A percentile compares a stretch with the other conserved stretches of the same genome.
Conservation (phyloP, 129 eudicot genomes). For the Lactuca saligna region DNA sequence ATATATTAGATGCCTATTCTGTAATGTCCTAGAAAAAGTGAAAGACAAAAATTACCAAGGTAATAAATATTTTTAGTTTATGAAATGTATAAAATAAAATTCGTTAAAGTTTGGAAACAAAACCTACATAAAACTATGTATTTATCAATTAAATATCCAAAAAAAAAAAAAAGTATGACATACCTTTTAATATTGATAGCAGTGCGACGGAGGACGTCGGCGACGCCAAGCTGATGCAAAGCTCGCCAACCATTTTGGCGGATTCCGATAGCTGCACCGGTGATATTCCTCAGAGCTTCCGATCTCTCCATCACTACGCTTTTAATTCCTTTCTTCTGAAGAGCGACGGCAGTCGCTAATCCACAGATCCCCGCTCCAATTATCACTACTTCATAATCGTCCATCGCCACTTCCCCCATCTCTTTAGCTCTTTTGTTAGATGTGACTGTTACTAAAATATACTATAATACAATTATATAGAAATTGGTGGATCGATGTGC, state of each 20-base stretch:
- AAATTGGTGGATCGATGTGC: background rate
- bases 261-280: conserved; percentile 44
- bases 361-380: conserved; percentile 64
- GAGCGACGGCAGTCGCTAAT: conserved; percentile 57
- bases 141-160: too few relatives aligned
- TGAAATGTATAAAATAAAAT: too few relatives aligned
- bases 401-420: conserved; percentile 9
- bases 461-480: background rate
- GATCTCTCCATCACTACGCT: conserved; percentile 50
- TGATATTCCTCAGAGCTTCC: conserved; percentile 28
- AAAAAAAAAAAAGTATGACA: background rate
- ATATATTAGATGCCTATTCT: too few relatives aligned
- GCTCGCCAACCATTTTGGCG: conserved; percentile 62
- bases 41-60: too few relatives aligned
- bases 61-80: too few relatives aligned
- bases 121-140: too few relatives aligned
- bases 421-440: background rate
- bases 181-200: conserved; percentile 37
- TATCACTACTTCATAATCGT: conserved; percentile 40
- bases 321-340: conserved; percentile 52
- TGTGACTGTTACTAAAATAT: background rate
- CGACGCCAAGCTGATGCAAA: conserved; percentile 54
- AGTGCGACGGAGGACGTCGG: conserved; percentile 36
- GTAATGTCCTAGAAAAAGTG: too few relatives aligned
- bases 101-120: background rate